A percentile compares a stretch with the other conserved stretches of the same genome.
Evolutionary conservation across 805 yeast species (phyloP).

Genomic region (Candida jianshihensis): DNA sequence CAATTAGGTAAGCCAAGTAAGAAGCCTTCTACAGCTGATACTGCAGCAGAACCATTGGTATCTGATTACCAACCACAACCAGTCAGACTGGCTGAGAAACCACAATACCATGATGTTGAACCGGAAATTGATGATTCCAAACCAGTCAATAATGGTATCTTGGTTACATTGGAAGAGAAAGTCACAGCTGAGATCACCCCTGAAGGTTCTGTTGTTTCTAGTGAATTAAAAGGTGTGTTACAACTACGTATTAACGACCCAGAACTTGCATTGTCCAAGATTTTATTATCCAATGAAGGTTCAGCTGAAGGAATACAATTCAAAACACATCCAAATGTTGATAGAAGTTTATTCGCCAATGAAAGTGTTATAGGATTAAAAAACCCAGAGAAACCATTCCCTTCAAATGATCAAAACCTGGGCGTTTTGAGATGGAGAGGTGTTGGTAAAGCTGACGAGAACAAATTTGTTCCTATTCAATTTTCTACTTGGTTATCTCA

Average conservation of each 20-base stretch:
- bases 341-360: constrained; percentile 59
- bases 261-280: constrained; percentile 58
- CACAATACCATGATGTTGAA: constrained; percentile 11
- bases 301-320: constrained; percentile 52
- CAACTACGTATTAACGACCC: constrained; percentile 81
- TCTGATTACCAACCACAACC: constrained; percentile 23
- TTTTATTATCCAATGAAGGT: constrained; percentile 47
- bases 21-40: constrained; percentile 14
- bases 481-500: constrained; percentile 82
- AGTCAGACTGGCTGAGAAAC: constrained; percentile 4
- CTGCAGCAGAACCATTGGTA: constrained; percentile 26
- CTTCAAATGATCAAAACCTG: constrained; percentile 81
- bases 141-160: constrained; percentile 64
- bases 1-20: constrained; percentile 56
- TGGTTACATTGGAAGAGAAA: constrained; percentile 71
- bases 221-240: constrained; percentile 86
- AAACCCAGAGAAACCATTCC: constrained; percentile 76
- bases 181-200: constrained; percentile 72
- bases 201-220: constrained; percentile 65
- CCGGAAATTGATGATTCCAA: constrained; percentile 20
- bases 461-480: constrained; percentile 51
- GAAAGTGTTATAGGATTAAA: constrained; percentile 61
- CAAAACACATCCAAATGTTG: constrained; percentile 96
- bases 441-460: constrained; percentile 53
- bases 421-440: constrained; percentile 94